Base-by-base conservation (phyloP, 257 asterid genomes). In the Solanum dulcamara region DNA sequence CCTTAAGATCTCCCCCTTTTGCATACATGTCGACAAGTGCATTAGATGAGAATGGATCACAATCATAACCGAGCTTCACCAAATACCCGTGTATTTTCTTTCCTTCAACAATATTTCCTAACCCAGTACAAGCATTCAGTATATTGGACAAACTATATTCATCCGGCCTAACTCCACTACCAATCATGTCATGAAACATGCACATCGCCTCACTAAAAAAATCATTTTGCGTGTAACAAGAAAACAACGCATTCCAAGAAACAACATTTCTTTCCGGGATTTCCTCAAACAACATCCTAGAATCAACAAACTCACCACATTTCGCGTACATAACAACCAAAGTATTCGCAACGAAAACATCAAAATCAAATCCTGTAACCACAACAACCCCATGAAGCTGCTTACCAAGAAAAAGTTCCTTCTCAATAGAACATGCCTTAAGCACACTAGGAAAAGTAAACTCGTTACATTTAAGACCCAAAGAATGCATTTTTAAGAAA, bases 301-400 rank as follows among this genome's bases (percentile, higher is more conserved):
- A 83, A 44, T 62, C 60, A 5, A 83, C 8, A 42, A 83, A 60
- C 80, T 83, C 64, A 1, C 85, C 85, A 59, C 80, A 60, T 83
- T 64, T 83, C 8, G 85, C 80, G 12, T 83, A 83, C 80, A 83
- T 33, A 20, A 40, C 85, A 44, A 66, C 80, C 80, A 85, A 62
- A 2, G 87, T 79, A 80, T 85, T 79, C 14, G 70, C 87, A 10
- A 85, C 71, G 44, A 79, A 85, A 42, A 79, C 87, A 85, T 85
- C 87, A 48, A 26, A 60, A 32, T 66, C 40, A 10, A 85, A 85
- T 48, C 87, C 85, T 7, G 87, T 77, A 44, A 77, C 64, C 38
- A 64, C 37, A 38, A 79, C 87, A 24, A 79, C 13, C 66, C 84
- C 85, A 64, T 85, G 85, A 46, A 80, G 26, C 74, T 62, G 84